Conservation (phyloP, 441 rosid genomes). For the Capsella rubella region DNA sequence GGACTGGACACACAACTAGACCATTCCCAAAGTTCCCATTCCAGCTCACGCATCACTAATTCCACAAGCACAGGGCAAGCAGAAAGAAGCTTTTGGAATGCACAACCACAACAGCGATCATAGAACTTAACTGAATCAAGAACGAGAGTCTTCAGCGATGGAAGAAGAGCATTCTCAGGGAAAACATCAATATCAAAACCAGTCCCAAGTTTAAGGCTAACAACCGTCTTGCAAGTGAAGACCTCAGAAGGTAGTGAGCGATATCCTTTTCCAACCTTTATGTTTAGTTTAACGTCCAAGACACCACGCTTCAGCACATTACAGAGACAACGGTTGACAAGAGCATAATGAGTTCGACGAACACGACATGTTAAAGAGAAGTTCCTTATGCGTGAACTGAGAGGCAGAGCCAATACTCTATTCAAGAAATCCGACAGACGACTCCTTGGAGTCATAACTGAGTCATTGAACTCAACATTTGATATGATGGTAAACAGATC, state of each 20-base stretch:
- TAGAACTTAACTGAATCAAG: not conserved
- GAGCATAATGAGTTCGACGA: not conserved
- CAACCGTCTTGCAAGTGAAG: not conserved
- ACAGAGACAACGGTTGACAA: not conserved
- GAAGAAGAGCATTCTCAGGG: not conserved
- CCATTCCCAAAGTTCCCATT: not conserved
- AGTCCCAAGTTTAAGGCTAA: not conserved
- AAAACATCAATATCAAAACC: not conserved
- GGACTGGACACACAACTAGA: not conserved
- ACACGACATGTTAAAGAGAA: no score
- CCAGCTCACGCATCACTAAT: not conserved
- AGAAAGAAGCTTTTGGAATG: not conserved
- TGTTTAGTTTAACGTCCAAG: not conserved
- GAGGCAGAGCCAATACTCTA: not conserved
- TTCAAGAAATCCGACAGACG: not conserved
- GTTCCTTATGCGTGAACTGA: not conserved
- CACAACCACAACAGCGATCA: not conserved
- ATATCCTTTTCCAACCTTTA: not conserved
- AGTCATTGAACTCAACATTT: not conserved
- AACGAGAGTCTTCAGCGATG: not conserved
- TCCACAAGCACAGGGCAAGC: slow-evolving; percentile 11
- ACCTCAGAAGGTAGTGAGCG: not conserved
- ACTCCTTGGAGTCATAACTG: not conserved
- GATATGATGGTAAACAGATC: not conserved
- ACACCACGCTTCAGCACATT: not conserved